Conservation (phyloP, 1,284 basidiomycete species). For the Ustilago hordei region DNA sequence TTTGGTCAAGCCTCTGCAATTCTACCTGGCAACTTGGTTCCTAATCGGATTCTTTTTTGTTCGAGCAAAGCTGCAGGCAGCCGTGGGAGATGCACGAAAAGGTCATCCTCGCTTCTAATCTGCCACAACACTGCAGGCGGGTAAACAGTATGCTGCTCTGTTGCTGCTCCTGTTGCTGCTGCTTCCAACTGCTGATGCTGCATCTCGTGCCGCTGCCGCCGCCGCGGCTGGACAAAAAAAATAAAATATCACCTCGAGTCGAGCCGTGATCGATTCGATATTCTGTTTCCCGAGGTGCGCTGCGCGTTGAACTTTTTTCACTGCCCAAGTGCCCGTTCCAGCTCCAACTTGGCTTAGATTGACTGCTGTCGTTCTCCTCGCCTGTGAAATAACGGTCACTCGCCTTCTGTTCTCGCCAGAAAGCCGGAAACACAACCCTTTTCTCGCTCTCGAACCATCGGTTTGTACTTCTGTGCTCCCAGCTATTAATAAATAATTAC, state of each 20-base stretch:
- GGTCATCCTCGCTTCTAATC: constrained; percentile 16
- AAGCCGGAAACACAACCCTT: constrained; percentile 5
- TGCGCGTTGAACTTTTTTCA: background rate
- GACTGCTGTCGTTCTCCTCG: too few relatives aligned
- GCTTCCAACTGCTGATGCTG: background rate
- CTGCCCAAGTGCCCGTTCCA: background rate
- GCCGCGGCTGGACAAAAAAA: constrained; percentile 2
- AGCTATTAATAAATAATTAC: too few relatives aligned
- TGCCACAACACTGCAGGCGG: constrained; percentile 4
- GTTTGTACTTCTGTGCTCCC: too few relatives aligned
- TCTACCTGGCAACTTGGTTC: background rate
- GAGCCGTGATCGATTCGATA: background rate
- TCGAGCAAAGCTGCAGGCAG: constrained; percentile 1
- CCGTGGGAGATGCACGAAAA: constrained; percentile 4
- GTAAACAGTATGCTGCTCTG: constrained; percentile 6
- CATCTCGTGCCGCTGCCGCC: constrained; percentile 6
- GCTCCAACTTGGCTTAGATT: background rate
- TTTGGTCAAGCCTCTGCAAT: constrained; percentile 3
- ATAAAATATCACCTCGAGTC: background rate
- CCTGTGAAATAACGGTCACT: background rate
- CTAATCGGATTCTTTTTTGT: constrained; percentile 11
- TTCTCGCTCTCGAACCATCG: constrained; percentile 11
- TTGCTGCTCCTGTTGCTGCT: background rate
- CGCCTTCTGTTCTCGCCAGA: background rate
- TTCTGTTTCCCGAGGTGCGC: constrained; percentile 1